These are phyloP conservation scores for Trichoderma afroharzianum DNA, from an alignment of 2,329 filamentous ascomycete species.

Conservation along the genomic window DNA sequence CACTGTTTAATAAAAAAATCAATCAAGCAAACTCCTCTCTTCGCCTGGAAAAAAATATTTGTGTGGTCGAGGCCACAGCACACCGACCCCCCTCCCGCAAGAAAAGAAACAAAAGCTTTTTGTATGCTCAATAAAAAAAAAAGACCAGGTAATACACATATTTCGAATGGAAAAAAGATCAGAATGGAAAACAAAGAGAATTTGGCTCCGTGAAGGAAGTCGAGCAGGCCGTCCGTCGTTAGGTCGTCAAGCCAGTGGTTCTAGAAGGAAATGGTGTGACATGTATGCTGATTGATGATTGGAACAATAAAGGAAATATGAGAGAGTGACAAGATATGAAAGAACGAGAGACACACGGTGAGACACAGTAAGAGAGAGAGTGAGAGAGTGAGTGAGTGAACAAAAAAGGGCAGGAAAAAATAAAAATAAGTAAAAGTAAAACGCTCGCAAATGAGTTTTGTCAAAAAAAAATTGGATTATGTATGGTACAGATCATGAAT, in stretches of 20 bases:
- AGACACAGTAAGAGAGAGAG: conserved; percentile 17
- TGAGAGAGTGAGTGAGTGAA: conserved; percentile 18
- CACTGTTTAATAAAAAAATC: background rate
- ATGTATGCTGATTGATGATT: background rate
- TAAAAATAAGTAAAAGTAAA: conserved; percentile 29
- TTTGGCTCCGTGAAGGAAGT: conserved; percentile 2
- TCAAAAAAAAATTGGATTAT: conserved; percentile 24
- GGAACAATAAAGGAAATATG: background rate
- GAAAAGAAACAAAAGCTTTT: conserved; percentile 15
- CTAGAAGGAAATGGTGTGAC: background rate
- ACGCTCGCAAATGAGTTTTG: conserved; percentile 25
- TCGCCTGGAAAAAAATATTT: conserved; percentile 14
- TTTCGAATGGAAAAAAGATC: background rate
- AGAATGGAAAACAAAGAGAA: conserved; percentile 9
- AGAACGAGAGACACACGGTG: conserved; percentile 18
- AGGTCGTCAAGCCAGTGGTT: conserved; percentile 18
- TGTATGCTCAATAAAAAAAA: background rate
- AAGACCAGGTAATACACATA: conserved; percentile 12
- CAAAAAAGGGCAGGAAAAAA: conserved; percentile 19
- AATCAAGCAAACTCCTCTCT: conserved; percentile 12
- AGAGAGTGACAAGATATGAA: conserved; percentile 23
- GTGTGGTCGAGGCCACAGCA: background rate
- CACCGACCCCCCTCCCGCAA: background rate
- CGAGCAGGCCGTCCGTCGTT: conserved; percentile 11
- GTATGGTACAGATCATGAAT: conserved; percentile 17